Evolutionary conservation across 164 flowering plant genomes (phyloP), one percentile per base, ranked within the genome.

Genomic region (Houttuynia cordata): DNA sequence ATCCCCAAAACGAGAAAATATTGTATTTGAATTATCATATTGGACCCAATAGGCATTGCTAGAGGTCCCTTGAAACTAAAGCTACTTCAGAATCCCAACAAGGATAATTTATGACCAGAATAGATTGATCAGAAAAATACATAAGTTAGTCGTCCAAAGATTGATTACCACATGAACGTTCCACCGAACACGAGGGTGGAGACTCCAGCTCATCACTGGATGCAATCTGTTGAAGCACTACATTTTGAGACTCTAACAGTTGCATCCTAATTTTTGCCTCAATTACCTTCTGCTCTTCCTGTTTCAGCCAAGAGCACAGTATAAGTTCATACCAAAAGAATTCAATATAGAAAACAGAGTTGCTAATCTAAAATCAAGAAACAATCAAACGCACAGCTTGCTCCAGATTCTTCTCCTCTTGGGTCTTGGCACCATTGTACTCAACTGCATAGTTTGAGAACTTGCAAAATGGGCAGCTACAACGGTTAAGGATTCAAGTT

Each of bases 381-480:
- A 64, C 25, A 63, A 53, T 54, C 45, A 53, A 8, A 54, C 73
- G 23, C 67, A 75, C 75, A 49, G 64, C 75, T 63, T 65, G 68
- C 58, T 75, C 78, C 19, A 60, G 58, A 61, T 62, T 61, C 59
- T 69, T 75, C 60, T 75, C 78, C 62, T 69, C 73, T 41, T 69
- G 25, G 2, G 78, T 71, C 62, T 51, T 75, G 9, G 75, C 75
- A 39, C 78, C 78, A 54, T 53, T 66, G 59, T 63, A 75, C 58
- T 75, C 73, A 34, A 75, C 78, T 53, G 69, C 68, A 64, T 75
- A 75, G 24, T 68, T 51, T 30, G 71, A 57, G 22, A 47, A 51
- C 59, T 75, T 75, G 61, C 78, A 75, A 59, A 75, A 75, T 52
- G 75, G 78, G 67, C 78, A 75, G 40, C 78, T 75, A 60, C 41